Percentiles rank a stretch among this genome's conserved stretches.
Evolutionary conservation across 805 yeast genomes (phyloP).

Genomic region (Barnettozyma populi): DNA sequence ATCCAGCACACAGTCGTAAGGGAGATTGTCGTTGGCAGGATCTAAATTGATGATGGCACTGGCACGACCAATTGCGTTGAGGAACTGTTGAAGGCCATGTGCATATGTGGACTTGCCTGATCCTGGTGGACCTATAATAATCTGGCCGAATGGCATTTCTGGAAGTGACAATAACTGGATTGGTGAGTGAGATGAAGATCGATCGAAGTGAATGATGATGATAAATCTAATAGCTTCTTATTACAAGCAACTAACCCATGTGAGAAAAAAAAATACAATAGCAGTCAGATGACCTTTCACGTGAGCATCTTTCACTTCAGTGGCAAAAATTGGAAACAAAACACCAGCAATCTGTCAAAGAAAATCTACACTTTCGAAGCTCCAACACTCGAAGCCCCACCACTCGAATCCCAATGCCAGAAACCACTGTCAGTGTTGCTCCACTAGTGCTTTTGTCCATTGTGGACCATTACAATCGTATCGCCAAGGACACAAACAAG

Average conservation of each 20-base stretch:
- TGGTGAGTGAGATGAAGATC: not conserved
- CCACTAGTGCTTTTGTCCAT: conserved; percentile 92
- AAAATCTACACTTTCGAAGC: not conserved
- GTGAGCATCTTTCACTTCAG: not conserved
- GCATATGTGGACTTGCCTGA: conserved; percentile 96
- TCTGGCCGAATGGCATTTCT: conserved; percentile 73
- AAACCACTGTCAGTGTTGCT: conserved; percentile 78
- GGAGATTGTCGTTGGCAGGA: conserved; percentile 76
- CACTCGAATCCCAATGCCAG: conserved; percentile 14
- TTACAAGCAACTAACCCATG: too few relatives aligned
- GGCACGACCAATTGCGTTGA: conserved; percentile 90
- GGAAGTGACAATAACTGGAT: not conserved
- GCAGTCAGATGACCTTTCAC: not conserved
- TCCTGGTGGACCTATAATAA: conserved; percentile 97
- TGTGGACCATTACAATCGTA: conserved; percentile 91
- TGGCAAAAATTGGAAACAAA: conserved; percentile 3
- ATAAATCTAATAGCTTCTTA: not conserved
- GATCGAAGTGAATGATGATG: not conserved
- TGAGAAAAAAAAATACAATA: too few relatives aligned
- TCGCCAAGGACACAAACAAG: conserved; percentile 65
- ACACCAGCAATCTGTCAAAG: not conserved
- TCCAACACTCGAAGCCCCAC: not conserved
- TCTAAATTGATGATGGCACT: conserved; percentile 83
- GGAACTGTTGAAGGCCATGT: conserved; percentile 85
- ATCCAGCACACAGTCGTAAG: conserved; percentile 72